These are phyloP conservation scores for Filosporella fistucella DNA, from an alignment of 495 filamentous ascomycete species.

Conservation along the genomic window DNA sequence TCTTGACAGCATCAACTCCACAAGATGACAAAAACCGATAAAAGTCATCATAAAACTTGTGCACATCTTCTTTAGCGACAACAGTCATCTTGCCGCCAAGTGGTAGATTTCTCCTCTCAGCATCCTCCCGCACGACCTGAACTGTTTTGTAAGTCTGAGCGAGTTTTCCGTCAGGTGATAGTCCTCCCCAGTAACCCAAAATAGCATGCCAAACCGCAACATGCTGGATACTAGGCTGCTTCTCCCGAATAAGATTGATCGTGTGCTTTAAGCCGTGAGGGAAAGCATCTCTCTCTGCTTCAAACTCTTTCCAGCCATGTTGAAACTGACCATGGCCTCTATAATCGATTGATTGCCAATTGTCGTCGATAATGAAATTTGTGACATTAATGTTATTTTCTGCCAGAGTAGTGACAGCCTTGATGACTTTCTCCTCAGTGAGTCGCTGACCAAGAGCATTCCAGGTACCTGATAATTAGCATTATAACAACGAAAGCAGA, in stretches of 20 bases:
- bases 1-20: conserved; percentile 82
- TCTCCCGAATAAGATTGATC: conserved; percentile 60
- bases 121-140: conserved; percentile 47
- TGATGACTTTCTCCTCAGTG: conserved; percentile 72
- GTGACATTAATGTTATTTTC: conserved; percentile 69
- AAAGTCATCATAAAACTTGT: conserved; percentile 83
- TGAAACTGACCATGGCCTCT: conserved; percentile 39
- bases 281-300: conserved; percentile 77
- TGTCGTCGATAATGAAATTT: conserved; percentile 90
- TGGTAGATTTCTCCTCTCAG: conserved; percentile 44
- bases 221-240: conserved; percentile 70
- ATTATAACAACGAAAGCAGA: neutral
- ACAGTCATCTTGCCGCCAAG: conserved; percentile 65
- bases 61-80: conserved; percentile 65
- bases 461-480: conserved; percentile 64
- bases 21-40: conserved; percentile 67
- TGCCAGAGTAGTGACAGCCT: conserved; percentile 67
- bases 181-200: conserved; percentile 93
- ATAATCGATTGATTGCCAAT: conserved; percentile 80
- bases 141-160: conserved; percentile 75
- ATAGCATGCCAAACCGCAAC: conserved; percentile 95
- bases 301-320: conserved; percentile 65
- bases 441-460: conserved; percentile 82
- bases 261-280: conserved; percentile 71
- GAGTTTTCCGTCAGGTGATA: conserved; percentile 66